Evolutionary conservation across 2,329 filamentous ascomycete genomes (phyloP).

Genomic region (Fusarium sp.): DNA sequence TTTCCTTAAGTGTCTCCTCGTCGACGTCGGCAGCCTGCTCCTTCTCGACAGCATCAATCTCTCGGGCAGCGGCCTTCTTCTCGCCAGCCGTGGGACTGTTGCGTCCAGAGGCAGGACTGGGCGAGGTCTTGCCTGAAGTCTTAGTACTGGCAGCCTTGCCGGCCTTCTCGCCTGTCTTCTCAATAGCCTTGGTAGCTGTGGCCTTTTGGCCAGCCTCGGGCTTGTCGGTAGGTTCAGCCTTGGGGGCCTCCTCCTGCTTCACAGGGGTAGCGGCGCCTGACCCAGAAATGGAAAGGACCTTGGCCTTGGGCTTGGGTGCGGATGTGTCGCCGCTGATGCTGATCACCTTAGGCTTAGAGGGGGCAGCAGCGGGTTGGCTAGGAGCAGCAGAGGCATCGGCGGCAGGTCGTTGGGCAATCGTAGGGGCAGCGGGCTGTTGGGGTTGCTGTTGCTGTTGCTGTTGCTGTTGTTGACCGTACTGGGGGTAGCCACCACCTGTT

Average conservation of each 20-base stretch:
- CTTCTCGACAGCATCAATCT: slow-evolving; percentile 85
- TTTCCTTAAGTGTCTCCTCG: slow-evolving; percentile 83
- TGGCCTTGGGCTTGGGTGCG: slow-evolving; percentile 65
- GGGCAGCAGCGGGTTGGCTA: slow-evolving; percentile 58
- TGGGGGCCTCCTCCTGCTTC: slow-evolving; percentile 60
- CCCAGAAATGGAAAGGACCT: slow-evolving; percentile 60
- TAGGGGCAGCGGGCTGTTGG: slow-evolving; percentile 52
- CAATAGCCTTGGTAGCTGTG: slow-evolving; percentile 88
- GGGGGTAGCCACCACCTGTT: slow-evolving; percentile 64
- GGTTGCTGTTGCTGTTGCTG: slow-evolving; percentile 46
- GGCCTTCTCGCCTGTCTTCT: slow-evolving; percentile 82
- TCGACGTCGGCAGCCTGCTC: slow-evolving; percentile 82
- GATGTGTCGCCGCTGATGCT: slow-evolving; percentile 73
- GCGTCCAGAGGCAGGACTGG: slow-evolving; percentile 84
- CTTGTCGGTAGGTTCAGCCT: slow-evolving; percentile 61
- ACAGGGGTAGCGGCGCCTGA: slow-evolving; percentile 48
- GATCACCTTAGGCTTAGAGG: slow-evolving; percentile 71
- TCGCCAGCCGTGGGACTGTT: slow-evolving; percentile 79
- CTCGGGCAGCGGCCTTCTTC: slow-evolving; percentile 66
- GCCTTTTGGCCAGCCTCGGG: slow-evolving; percentile 84
- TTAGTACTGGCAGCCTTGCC: slow-evolving; percentile 58
- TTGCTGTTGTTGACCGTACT: slow-evolving; percentile 60
- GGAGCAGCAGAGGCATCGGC: slow-evolving; percentile 57
- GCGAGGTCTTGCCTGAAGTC: slow-evolving; percentile 77
- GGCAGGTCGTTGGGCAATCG: slow-evolving; percentile 44